Conservation (phyloP, 2,329 filamentous ascomycete species). For the Leptodontidium sp. region DNA sequence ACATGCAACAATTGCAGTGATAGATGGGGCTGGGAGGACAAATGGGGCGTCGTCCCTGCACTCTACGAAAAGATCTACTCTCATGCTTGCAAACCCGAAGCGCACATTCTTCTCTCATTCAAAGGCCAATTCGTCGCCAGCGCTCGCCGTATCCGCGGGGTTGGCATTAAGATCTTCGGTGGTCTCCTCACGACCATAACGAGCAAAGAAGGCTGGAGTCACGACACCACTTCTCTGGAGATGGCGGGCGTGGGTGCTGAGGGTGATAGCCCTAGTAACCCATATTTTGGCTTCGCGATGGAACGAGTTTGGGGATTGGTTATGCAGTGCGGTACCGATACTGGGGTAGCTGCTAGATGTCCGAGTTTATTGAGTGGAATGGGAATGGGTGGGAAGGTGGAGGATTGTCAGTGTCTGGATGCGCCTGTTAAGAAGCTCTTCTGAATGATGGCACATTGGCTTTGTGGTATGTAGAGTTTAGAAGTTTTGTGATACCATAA, state of each 20-base stretch:
- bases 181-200: slow-evolving; percentile 36
- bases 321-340: slow-evolving; percentile 53
- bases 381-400: slow-evolving; percentile 52
- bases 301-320: slow-evolving; percentile 43
- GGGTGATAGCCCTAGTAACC: slow-evolving; percentile 37
- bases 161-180: slow-evolving; percentile 37
- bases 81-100: slow-evolving; percentile 33
- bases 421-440: neutral
- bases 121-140: slow-evolving; percentile 59
- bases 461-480: neutral
- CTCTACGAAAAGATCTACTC: slow-evolving; percentile 47
- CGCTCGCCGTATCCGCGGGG: slow-evolving; percentile 52
- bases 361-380: slow-evolving; percentile 84
- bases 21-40: slow-evolving; percentile 51
- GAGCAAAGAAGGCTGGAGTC: slow-evolving; percentile 38
- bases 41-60: slow-evolving; percentile 46
- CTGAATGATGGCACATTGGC: neutral
- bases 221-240: slow-evolving; percentile 30
- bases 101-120: slow-evolving; percentile 52
- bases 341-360: slow-evolving; percentile 81
- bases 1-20: slow-evolving; percentile 51
- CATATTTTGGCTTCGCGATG: slow-evolving; percentile 43
- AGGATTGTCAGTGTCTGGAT: slow-evolving; percentile 44
- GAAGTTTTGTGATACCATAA: neutral
- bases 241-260: slow-evolving; percentile 8